phyloP scores from a whole-genome alignment of 306 rosid genomes.

The Malus asiatica region DNA sequence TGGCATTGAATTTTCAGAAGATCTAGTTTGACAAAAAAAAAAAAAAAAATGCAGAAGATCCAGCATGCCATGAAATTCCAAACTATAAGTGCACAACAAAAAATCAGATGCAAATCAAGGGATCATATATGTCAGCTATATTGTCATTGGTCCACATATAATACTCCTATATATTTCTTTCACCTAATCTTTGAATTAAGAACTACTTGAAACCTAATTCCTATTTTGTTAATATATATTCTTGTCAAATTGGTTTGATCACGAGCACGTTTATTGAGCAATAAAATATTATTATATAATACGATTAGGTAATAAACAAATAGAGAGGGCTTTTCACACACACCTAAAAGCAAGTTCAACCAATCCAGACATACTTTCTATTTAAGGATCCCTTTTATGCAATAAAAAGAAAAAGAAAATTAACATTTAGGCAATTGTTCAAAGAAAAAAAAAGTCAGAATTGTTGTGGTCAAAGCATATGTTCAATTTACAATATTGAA shows the following conservation, averaged over 20 bases:
- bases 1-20: neutral
- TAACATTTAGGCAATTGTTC: neutral
- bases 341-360: neutral
- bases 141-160: neutral
- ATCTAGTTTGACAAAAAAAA: neutral
- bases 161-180: neutral
- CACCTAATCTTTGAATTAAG: constrained; percentile 25
- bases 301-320: neutral
- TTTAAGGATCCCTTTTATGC: neutral
- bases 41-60: neutral
- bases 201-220: constrained; percentile 16
- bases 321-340: neutral
- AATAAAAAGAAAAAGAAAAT: neutral
- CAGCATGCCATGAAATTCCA: constrained; percentile 11
- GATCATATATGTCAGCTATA: neutral
- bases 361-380: neutral
- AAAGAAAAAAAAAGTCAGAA: neutral
- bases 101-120: neutral
- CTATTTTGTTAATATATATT: neutral
- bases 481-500: neutral
- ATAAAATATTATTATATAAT: neutral
- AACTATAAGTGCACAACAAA: neutral
- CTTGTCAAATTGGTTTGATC: constrained; percentile 11
- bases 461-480: neutral
- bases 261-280: neutral